Evolutionary conservation across 2,329 filamentous ascomycete genomes (phyloP), one percentile per base, ranked within the genome.

Genomic region (Aspergillus pseudotamarii): DNA sequence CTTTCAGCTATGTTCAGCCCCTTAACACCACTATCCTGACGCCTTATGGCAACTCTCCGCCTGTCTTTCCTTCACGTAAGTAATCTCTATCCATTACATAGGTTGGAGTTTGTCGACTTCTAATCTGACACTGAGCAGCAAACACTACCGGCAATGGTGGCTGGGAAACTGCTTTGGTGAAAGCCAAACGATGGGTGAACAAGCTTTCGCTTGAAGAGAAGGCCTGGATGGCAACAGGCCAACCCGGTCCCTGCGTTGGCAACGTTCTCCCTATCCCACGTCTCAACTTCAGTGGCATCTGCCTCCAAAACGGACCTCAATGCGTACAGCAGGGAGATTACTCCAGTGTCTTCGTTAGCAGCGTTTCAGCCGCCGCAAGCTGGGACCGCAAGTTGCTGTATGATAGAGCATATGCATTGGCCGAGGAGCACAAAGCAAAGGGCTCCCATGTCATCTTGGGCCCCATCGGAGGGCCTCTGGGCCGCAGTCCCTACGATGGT

Each of bases 331-430:
- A 85, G n/a, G 87, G 88, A 3, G 89, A 92, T 67, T 87, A 91
- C 66, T 85, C 88, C 48, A 92, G 89, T 1, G 89, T 87, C 0
- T 94, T 94, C 68, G 89, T 90, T 1, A 86, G 89, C 16, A 91
- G 91, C 38, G 89, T 93, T 65, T 92, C 89, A 0, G 85, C 84
- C 1, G 90, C 89, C 23, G 88, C 89, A 1, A 77, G 76, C 10
- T 89, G 87, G 87, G 85, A 88, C 63, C 78, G 75, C 57, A 81
- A 83, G 6, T 69, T 89, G 63, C 83, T 86, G 0, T 84, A 86
- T 59, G 74, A 81, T 51, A 76, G 86, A 46, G 87, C 80, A 0
- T 75, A 80, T 14, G 82, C 82, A 54, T 84, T 89, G 78, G 87
- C 84, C 1, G 78, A 80, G 19, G 87, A 89, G 66, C 71, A 73